These are phyloP conservation scores for Kwoniella botswanensis DNA, from an alignment of 768 basidiomycete species.

Conservation along the genomic window DNA sequence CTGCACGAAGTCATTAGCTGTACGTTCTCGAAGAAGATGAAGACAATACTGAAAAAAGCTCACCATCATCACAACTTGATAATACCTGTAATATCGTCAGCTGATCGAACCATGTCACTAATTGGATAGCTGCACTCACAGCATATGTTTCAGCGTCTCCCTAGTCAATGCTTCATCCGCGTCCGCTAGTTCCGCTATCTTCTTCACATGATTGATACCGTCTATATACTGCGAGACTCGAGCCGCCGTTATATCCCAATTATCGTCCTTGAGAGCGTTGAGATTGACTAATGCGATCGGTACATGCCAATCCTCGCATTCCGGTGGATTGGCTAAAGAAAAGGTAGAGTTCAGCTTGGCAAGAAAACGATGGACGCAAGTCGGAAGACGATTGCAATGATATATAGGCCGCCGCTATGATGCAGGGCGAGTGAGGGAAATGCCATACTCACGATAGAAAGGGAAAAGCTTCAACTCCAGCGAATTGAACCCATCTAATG, in stretches of 20 bases:
- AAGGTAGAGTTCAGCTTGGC: neutral
- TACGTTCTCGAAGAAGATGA: too few species aligned
- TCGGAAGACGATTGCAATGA: too few species aligned
- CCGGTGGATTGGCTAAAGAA: slow-evolving; percentile 72
- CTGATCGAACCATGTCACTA: slow-evolving; percentile 59
- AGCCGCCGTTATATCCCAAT: slow-evolving; percentile 94
- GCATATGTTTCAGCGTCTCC: slow-evolving; percentile 84
- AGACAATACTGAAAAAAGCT: too few species aligned
- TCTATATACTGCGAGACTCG: slow-evolving; percentile 82
- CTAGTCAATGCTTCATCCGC: slow-evolving; percentile 82
- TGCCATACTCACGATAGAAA: slow-evolving; percentile 68
- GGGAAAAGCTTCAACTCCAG: slow-evolving; percentile 96
- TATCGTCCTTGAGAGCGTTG: slow-evolving; percentile 77
- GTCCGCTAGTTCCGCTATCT: slow-evolving; percentile 88
- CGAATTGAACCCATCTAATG: slow-evolving; percentile 85
- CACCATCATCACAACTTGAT: slow-evolving; percentile 88
- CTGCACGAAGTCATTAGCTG: too few species aligned
- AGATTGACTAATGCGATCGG: slow-evolving; percentile 87
- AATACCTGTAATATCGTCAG: slow-evolving; percentile 62
- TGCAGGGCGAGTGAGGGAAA: too few species aligned
- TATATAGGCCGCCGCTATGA: too few species aligned
- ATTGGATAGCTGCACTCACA: slow-evolving; percentile 64
- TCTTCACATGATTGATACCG: slow-evolving; percentile 86
- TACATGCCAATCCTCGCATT: slow-evolving; percentile 92
- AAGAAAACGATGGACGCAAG: too few species aligned